These are phyloP conservation scores for Elongisporangium prolatum DNA, from an alignment of 352 stramenopile species.

Conservation along the genomic window DNA sequence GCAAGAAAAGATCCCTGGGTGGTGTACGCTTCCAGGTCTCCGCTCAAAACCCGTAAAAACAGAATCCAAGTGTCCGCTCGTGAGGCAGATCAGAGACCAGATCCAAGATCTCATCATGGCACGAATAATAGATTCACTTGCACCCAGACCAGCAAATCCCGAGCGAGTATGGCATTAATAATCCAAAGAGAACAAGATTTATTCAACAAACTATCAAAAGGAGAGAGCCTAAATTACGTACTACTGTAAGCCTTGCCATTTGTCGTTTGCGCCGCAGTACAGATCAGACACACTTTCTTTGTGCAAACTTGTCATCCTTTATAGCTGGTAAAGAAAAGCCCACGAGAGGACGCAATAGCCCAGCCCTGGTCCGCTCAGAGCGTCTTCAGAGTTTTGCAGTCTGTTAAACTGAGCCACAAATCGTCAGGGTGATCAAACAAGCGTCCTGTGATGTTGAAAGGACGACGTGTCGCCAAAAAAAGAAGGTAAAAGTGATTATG, in stretches of 20 bases:
- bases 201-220: no score
- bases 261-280: neutral
- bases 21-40: neutral
- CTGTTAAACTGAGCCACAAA: neutral
- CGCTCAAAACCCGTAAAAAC: neutral
- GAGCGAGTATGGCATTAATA: neutral
- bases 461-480: neutral
- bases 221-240: no score
- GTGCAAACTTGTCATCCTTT: neutral
- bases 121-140: neutral
- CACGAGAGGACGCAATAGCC: neutral
- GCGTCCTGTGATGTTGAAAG: neutral
- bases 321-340: neutral
- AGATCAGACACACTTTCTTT: neutral
- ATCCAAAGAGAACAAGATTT: neutral
- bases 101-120: neutral
- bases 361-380: neutral
- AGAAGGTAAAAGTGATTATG: neutral
- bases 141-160: neutral
- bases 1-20: neutral
- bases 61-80: neutral
- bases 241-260: neutral
- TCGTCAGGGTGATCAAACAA: neutral
- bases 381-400: neutral
- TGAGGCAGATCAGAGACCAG: neutral